Evolutionary conservation across 306 rosid species (phyloP), one percentile per base, ranked within the genome.

Genomic region (Elaeagnus macrophylla): DNA sequence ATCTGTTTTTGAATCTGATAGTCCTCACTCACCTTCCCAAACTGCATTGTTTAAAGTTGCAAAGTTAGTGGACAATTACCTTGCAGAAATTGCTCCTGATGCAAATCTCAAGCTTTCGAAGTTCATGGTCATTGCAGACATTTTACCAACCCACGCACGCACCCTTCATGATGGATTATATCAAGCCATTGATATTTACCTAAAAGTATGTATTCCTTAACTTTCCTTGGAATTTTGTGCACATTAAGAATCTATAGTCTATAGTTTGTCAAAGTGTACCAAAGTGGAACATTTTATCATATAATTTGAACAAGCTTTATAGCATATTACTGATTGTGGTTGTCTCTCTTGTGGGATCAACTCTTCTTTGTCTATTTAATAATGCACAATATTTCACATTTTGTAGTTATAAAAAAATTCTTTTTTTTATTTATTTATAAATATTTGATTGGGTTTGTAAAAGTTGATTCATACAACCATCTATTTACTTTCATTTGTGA

Each of bases 41-140:
- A 61, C 86, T 8, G 83, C 96, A 1, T 61, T 93, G 64, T 79
- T 80, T 32, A 93, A 93, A 66, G 99, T 93, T 51, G 68, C 94
- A 2, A 93, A 88, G 62, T 58, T 93, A 66, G 81, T 93, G 48
- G 96, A 93, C 75, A 93, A 82, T 60, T 93, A 93, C 84, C 88
- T 93, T 12, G 90, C 96, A 2, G 99, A 93, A 69, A 93, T 93
- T 37, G 95, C 99, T 19, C 95, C 99, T 10, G 99, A 93, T 67
- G 93, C 96, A 40, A 93, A 93, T 76, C 85, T 93, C 52, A 93
- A 84, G 79, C 99, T 93, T 58, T 61, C 88, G 1, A 88, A 84
- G 76, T 93, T 88, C 48, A 4, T 84, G 59, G 94, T 85, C 74
- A 77, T 93, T 65, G 94, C 99, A 55, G 99, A 88, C 64, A 62